A percentile compares a stretch with the other conserved stretches of the same genome.
Conservation (phyloP, 148 eudicot species). For the Pharnaceum exiguum region DNA sequence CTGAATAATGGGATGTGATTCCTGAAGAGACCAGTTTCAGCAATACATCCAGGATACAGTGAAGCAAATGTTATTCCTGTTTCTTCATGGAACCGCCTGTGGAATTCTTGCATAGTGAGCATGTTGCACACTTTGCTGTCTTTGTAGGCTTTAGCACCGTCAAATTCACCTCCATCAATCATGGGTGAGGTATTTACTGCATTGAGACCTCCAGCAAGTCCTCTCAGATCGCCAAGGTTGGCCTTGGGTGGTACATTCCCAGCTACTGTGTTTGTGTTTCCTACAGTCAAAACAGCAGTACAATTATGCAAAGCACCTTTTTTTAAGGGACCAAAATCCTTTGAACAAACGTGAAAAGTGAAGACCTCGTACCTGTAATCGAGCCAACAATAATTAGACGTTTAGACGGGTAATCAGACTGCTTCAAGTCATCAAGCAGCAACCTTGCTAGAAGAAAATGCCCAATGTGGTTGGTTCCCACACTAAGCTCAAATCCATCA, state of each 20-base stretch:
- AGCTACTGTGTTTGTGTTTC: conserved; percentile 89
- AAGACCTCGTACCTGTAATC: conserved; percentile 30
- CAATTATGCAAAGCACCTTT: background rate
- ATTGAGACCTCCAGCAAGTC: conserved; percentile 67
- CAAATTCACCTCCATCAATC: conserved; percentile 91
- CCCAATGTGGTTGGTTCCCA: conserved; percentile 46
- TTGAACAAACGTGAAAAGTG: background rate
- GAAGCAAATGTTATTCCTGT: conserved; percentile 80
- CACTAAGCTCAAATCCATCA: conserved; percentile 43
- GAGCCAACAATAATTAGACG: conserved; percentile 48
- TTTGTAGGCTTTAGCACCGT: conserved; percentile 94
- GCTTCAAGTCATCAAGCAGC: conserved; percentile 42
- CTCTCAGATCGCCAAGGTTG: conserved; percentile 79
- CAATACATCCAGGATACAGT: conserved; percentile 96
- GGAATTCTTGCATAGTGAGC: conserved; percentile 97
- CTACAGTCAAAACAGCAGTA: conserved; percentile 23
- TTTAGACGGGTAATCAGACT: conserved; percentile 43
- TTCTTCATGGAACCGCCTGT: conserved; percentile 75
- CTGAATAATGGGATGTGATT: conserved; percentile 75
- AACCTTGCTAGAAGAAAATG: conserved; percentile 40
- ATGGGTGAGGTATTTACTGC: conserved; percentile 71
- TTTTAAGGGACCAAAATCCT: background rate
- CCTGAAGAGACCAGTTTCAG: conserved; percentile 82
- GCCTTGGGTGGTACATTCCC: conserved; percentile 98
- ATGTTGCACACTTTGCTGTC: conserved; percentile 98